Conservation (phyloP, 1,139 yeast genomes). For the Suhomyces ambrosiae region DNA sequence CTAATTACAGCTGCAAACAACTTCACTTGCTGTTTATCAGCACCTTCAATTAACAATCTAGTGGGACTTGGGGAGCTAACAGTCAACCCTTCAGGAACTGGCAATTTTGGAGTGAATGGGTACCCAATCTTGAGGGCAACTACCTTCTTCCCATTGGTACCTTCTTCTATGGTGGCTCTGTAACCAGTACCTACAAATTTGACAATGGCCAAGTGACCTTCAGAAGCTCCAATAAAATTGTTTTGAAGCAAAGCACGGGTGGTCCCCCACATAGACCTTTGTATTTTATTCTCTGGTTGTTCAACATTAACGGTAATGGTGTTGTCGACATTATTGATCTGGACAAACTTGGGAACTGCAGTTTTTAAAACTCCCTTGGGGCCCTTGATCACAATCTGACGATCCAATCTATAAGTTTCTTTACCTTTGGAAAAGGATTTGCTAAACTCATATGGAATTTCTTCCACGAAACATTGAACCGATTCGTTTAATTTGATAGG, state of each 20-base stretch:
- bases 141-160: constrained; percentile 54
- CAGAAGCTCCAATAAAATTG: constrained; percentile 82
- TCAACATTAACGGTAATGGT: constrained; percentile 57
- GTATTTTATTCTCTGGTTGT: constrained; percentile 62
- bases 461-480: constrained; percentile 37
- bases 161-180: constrained; percentile 72
- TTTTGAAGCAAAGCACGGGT: constrained; percentile 77
- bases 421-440: constrained; percentile 72
- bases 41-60: constrained; percentile 81
- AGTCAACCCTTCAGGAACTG: constrained; percentile 74
- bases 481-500: constrained; percentile 39
- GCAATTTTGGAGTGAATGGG: constrained; percentile 67
- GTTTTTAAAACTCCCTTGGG: constrained; percentile 73
- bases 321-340: constrained; percentile 35
- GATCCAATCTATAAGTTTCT: constrained; percentile 57
- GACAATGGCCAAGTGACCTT: constrained; percentile 86
- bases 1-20: constrained; percentile 88
- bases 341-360: constrained; percentile 73
- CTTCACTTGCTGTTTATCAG: constrained; percentile 84
- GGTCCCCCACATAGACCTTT: constrained; percentile 95
- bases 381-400: constrained; percentile 69
- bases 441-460: constrained; percentile 46
- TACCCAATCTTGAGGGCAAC: constrained; percentile 79
- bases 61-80: constrained; percentile 88
- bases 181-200: constrained; percentile 97